These are phyloP conservation scores for Colletotrichum liriopes DNA, from an alignment of 2,329 filamentous ascomycete genomes.

Conservation along the genomic window DNA sequence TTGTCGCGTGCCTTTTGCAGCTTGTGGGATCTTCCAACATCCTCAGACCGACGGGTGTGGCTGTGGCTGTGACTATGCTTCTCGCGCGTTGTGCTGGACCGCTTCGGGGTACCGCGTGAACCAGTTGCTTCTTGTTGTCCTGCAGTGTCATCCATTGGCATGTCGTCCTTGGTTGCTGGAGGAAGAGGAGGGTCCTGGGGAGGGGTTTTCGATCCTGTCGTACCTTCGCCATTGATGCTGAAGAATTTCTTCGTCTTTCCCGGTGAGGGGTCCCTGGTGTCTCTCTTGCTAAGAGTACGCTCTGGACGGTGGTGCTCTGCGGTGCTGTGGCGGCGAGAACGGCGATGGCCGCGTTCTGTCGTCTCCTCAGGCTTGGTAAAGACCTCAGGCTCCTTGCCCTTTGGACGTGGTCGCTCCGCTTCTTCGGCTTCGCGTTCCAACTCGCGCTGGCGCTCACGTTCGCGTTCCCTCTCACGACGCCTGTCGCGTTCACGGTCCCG, in stretches of 20 bases:
- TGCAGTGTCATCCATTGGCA: constrained; percentile 41
- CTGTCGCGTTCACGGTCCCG: constrained; percentile 8
- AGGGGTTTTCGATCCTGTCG: constrained; percentile 46
- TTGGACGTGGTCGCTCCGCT: constrained; percentile 46
- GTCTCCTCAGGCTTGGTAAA: constrained; percentile 33
- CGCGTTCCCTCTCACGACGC: constrained; percentile 45
- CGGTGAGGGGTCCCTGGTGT: constrained; percentile 45
- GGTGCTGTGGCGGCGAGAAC: constrained; percentile 60
- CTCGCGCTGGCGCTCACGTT: constrained; percentile 45
- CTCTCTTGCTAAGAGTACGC: constrained; percentile 47
- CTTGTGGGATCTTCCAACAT: constrained; percentile 46
- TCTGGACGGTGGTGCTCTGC: constrained; percentile 52
- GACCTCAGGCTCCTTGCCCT: constrained; percentile 53
- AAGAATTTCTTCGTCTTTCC: constrained; percentile 59
- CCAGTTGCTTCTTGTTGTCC: constrained; percentile 47
- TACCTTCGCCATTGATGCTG: constrained; percentile 57
- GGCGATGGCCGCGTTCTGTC: constrained; percentile 52
- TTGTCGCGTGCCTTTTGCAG: constrained; percentile 47
- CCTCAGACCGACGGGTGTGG: constrained; percentile 44
- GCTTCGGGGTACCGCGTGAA: constrained; percentile 50
- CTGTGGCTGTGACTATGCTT: constrained; percentile 47
- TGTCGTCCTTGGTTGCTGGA: constrained; percentile 43
- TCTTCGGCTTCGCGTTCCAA: constrained; percentile 21
- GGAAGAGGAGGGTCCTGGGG: constrained; percentile 42
- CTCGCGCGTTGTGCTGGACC: constrained; percentile 51